phyloP scores from a whole-genome alignment of 2,329 filamentous ascomycete genomes.

The Cladophialophora yegresii region DNA sequence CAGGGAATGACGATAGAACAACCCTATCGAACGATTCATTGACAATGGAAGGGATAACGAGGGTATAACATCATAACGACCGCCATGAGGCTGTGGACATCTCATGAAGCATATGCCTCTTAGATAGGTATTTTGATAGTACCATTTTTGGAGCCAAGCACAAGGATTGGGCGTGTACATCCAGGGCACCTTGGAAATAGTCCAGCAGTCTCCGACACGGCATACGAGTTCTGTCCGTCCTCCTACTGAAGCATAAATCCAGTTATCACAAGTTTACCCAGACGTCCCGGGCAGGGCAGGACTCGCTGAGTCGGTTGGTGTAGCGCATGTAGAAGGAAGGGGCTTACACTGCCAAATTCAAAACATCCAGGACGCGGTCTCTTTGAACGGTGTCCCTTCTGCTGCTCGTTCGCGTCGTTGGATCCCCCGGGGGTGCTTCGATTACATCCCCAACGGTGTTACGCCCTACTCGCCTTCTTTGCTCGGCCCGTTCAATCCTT shows the following conservation, averaged over 20 bases:
- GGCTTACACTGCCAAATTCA: conserved; percentile 52
- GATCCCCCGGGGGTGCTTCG: conserved; percentile 53
- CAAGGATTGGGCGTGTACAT: not conserved
- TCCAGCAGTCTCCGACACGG: not conserved
- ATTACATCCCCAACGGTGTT: conserved; percentile 43
- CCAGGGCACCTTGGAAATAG: not conserved
- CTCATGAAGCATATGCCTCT: not conserved
- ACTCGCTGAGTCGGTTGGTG: not conserved
- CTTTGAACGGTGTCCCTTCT: conserved; percentile 50
- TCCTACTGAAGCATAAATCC: not conserved
- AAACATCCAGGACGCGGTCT: conserved; percentile 55
- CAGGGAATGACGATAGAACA: conserved; percentile 48
- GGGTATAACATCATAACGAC: not conserved
- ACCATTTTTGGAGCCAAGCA: not conserved
- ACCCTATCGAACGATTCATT: not conserved
- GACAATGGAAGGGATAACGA: not conserved
- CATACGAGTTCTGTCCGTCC: not conserved
- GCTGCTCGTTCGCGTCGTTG: conserved; percentile 44
- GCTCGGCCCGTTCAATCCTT: conserved; percentile 52
- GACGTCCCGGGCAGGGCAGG: not conserved
- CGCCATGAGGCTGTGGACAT: not conserved
- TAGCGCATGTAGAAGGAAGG: not conserved
- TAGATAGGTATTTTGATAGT: not conserved
- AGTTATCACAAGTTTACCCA: not conserved
- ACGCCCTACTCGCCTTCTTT: conserved; percentile 34